phyloP scores from a whole-genome alignment of 352 stramenopile species.

The Phytophthora macrochlamydospora region DNA sequence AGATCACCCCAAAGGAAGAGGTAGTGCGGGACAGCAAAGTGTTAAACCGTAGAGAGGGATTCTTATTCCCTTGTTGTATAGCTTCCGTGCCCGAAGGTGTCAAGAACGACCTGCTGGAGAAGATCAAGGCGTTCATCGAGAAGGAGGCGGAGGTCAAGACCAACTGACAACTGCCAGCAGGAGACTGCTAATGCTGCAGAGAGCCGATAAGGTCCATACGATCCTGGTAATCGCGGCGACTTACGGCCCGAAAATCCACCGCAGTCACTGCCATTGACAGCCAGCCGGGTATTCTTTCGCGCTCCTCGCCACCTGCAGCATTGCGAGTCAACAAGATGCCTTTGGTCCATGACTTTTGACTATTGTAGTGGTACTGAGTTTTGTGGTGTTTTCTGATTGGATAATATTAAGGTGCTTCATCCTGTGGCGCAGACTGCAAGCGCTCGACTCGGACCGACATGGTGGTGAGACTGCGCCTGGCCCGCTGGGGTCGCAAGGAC shows the following conservation, averaged over 20 bases:
- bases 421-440: constrained; percentile 2
- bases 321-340: neutral
- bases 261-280: neutral
- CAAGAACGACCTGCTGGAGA: constrained; percentile 89
- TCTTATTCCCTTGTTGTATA: constrained; percentile 12
- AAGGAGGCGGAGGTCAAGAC: constrained; percentile 38
- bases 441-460: constrained; percentile 34
- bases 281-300: neutral
- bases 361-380: neutral
- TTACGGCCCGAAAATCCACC: neutral
- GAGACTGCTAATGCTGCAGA: constrained; percentile 4
- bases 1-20: constrained; percentile 90
- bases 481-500: constrained; percentile 87
- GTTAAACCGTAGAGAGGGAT: neutral
- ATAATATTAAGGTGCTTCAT: neutral
- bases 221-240: neutral
- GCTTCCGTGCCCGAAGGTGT: constrained; percentile 89
- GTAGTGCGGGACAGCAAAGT: constrained; percentile 20
- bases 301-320: neutral
- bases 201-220: neutral
- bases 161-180: neutral
- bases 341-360: neutral
- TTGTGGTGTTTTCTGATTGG: neutral
- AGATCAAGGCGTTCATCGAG: constrained; percentile 93
- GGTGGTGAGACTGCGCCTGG: constrained; percentile 87